Evolutionary conservation across 345 rosid species (phyloP), one percentile per base, ranked within the genome.

Genomic region (Gossypium stocksii): DNA sequence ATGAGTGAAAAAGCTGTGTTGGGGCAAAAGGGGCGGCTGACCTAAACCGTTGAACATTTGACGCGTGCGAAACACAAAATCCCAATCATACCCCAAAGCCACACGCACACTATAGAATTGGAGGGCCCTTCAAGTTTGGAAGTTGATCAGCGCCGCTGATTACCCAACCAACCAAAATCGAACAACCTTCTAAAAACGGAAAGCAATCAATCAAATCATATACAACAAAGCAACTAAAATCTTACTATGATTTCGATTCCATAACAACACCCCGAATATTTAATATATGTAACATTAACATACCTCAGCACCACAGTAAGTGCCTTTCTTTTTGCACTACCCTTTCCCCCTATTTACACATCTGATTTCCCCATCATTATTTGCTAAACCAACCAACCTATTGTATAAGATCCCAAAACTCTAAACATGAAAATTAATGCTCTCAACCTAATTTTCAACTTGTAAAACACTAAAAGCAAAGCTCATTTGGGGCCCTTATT

Each of bases 221-320:
- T 34, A 34, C 7, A 34, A 34, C 41, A 34, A 0, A 34, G 7
- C 41, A 61, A 46, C 2, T n/a, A 56, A 34, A 29, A 45, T 2
- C 27, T 9, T 61, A 57, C 62, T 22, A 2, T 73, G 66, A 79
- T 79, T 74, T 71, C 54, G 69, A 66, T 77, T 17, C 72, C 25
- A 48, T 74, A 77, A 53, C 41, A 34, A 1, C 7, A 34, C 38
- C 63, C 62, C 61, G 22, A 56, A 20, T 1, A 34, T 20, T 20
- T 13, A 3, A 11, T 57, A 9, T 34, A 34, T 34, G 41, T 34
- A 57, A 38, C 65, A 76, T 52, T 17, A 63, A 76, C 77, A 74
- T 66, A 38, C 38, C 76, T 43, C 49, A 64, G 58, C 53, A 80
- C 49, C 79, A 11, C 61, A 34, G 41, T 34, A 5, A 34, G 41